phyloP scores from a whole-genome alignment of 2,329 filamentous ascomycete genomes.

The Pochonia chlamydosporia region DNA sequence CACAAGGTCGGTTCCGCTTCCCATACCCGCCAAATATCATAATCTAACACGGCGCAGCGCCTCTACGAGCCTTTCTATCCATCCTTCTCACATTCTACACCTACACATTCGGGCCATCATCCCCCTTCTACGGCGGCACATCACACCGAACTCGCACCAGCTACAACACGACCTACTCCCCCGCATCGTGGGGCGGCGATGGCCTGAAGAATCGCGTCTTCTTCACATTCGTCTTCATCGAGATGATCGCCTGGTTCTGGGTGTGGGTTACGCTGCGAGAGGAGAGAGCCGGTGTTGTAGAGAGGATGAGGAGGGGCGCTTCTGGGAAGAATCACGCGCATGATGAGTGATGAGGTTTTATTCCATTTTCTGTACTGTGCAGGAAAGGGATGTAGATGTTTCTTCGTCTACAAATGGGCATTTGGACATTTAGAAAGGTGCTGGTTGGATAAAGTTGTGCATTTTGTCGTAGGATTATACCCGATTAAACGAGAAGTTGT shows the following conservation, averaged over 20 bases:
- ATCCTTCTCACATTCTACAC: conserved; percentile 58
- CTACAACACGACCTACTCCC: conserved; percentile 26
- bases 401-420: too few relatives aligned
- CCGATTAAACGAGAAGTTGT: background rate
- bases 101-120: conserved; percentile 52
- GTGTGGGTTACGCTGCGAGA: conserved; percentile 65
- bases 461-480: conserved; percentile 2
- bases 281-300: conserved; percentile 43
- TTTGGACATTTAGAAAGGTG: background rate
- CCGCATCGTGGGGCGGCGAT: conserved; percentile 48
- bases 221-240: conserved; percentile 79
- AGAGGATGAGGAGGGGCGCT: conserved; percentile 27
- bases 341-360: conserved; percentile 3
- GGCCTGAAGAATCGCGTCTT: conserved; percentile 77
- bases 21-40: conserved; percentile 10
- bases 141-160: conserved; percentile 17
- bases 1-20: conserved; percentile 51
- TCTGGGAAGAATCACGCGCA: conserved; percentile 6
- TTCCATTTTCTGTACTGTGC: too few relatives aligned
- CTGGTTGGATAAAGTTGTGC: background rate
- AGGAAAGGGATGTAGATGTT: too few relatives aligned
- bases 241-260: conserved; percentile 86
- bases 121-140: conserved; percentile 37
- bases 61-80: conserved; percentile 59
- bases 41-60: conserved; percentile 35